These are phyloP conservation scores for Serendipita sp. DNA, from an alignment of 768 basidiomycete species.

Conservation along the genomic window DNA sequence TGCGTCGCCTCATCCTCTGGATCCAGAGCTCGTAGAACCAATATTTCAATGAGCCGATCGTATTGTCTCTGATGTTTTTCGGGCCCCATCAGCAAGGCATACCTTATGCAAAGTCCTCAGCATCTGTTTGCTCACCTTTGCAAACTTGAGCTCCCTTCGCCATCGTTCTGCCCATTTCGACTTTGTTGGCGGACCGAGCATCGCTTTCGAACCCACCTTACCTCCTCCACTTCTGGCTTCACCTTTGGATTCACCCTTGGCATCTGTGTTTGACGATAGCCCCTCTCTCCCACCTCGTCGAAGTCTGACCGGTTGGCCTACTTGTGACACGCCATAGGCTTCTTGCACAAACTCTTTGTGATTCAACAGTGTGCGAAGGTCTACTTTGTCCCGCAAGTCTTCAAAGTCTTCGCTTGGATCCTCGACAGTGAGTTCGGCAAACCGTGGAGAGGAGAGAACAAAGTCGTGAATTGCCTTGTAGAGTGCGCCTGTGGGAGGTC, in stretches of 20 bases:
- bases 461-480: constrained; percentile 77
- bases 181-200: constrained; percentile 63
- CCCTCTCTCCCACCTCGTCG: not conserved
- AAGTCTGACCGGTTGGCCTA: not conserved
- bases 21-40: constrained; percentile 58
- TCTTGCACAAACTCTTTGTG: constrained; percentile 54
- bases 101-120: not conserved
- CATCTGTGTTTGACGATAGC: not conserved
- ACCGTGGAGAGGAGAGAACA: constrained; percentile 42
- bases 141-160: constrained; percentile 76
- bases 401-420: constrained; percentile 98
- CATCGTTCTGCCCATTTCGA: constrained; percentile 64
- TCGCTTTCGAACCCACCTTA: constrained; percentile 27
- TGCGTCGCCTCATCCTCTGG: constrained; percentile 35
- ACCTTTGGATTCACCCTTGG: constrained; percentile 7
- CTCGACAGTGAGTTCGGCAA: constrained; percentile 92
- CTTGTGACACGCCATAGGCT: constrained; percentile 23
- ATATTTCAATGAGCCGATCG: constrained; percentile 80
- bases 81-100: not conserved
- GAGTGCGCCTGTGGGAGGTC: constrained; percentile 45
- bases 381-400: constrained; percentile 85
- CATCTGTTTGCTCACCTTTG: constrained; percentile 39
- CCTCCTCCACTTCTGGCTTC: constrained; percentile 32
- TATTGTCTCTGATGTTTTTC: constrained; percentile 63
- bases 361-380: constrained; percentile 60